Base-by-base conservation (phyloP, 805 yeast genomes). In the Suhomyces kilbournensis region DNA sequence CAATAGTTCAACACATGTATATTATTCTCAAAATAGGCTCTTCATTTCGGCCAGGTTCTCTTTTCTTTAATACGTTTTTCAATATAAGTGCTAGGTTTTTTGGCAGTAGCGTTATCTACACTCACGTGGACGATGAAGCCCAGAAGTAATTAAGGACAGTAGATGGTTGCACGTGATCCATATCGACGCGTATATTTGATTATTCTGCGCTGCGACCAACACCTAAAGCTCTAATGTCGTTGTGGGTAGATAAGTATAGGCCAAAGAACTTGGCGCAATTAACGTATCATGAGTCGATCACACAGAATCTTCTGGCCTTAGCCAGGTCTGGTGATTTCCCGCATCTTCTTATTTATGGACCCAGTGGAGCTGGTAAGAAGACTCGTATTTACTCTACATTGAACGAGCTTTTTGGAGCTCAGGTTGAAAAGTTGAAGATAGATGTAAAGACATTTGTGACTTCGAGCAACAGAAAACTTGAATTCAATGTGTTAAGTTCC, bases 311-410 rank as follows among this genome's bases (percentile, higher is more conserved):
- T 34, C 69, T 73, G 45, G 83, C 94, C 2, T 70, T 86, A 40
- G 77, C 80, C 45, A 67, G 79, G 0, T 80, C 89, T 2, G 92
- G 91, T 0, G 97, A 94, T 67, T 85, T 94, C 63, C 99, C 99
- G 1, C 99, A 94, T 72, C 69, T 94, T 46, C 73, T 94, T 25
- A 81, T 94, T 2, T 93, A 93, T 66, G 99, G 99, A 0, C 98
- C 99, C 1, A 84, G 91, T 35, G 99, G 99, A 4, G 90, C 96
- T 14, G 99, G 99, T 53, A 94, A 94, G 67, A 96, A 94, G 74
- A 94, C 99, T 8, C 81, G 99, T 57, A 88, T 91, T 7, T 79
- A 90, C 68, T 84, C 96, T 6, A 78, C 96, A 1, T 71, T 94
- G 49, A 78, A 83, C 51, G 90, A 90, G 59, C 77, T 94, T 34